Evolutionary conservation across 139 green algal species (phyloP).

Genomic region (Pseudopediastrum boryanum): DNA sequence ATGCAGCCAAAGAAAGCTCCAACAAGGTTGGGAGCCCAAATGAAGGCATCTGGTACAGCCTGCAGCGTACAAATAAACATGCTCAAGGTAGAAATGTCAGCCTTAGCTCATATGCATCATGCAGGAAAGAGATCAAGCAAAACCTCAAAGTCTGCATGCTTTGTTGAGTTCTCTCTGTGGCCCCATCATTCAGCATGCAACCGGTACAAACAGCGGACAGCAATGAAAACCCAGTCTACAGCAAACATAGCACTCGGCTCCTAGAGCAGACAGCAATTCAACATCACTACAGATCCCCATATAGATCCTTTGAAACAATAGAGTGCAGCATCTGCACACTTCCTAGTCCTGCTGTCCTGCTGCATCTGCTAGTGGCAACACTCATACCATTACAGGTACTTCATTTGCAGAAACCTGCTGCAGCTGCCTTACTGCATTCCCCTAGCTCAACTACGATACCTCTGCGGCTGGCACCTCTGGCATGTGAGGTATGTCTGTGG

Average conservation of each 20-base stretch:
- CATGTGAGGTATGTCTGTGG: too few relatives aligned
- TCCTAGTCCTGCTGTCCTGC: too few relatives aligned
- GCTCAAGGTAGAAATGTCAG: background rate
- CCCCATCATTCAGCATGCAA: background rate
- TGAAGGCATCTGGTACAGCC: slow-evolving; percentile 26
- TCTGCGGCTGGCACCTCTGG: too few relatives aligned
- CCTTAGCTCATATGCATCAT: background rate
- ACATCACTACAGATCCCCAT: too few relatives aligned
- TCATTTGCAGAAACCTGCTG: too few relatives aligned
- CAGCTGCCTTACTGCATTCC: too few relatives aligned
- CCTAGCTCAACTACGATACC: too few relatives aligned
- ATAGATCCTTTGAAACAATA: too few relatives aligned
- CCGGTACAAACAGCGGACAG: background rate
- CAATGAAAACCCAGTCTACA: background rate
- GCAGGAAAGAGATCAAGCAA: background rate
- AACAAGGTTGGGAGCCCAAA: slow-evolving; percentile 31
- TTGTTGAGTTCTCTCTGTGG: background rate
- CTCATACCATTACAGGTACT: too few relatives aligned
- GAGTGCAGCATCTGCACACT: too few relatives aligned
- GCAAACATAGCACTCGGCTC: background rate
- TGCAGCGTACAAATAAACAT: background rate
- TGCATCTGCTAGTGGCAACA: too few relatives aligned
- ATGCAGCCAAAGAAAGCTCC: slow-evolving; percentile 30
- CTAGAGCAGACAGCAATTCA: too few relatives aligned
- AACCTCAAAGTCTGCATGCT: background rate